phyloP scores from a whole-genome alignment of 1,284 basidiomycete genomes.

The Phylloboletellus chloephorus region DNA sequence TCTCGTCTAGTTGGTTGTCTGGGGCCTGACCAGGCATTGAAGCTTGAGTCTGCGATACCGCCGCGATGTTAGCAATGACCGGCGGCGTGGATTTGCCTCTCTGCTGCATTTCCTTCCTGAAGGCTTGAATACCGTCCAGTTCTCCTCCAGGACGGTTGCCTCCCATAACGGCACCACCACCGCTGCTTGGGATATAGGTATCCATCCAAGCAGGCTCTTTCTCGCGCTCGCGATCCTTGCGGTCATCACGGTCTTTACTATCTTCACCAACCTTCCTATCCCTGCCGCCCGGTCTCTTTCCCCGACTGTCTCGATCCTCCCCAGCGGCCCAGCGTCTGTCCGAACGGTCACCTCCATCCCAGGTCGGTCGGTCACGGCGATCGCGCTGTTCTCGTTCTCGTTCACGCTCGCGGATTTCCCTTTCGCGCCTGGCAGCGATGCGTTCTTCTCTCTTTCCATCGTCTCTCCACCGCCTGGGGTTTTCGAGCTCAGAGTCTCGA shows the following conservation, averaged over 20 bases:
- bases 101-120: constrained; percentile 85
- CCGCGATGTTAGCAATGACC: constrained; percentile 6
- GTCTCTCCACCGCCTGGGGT: constrained; percentile 67
- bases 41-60: constrained; percentile 27
- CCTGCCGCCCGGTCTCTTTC: constrained; percentile 52
- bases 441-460: constrained; percentile 75
- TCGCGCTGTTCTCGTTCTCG: constrained; percentile 35
- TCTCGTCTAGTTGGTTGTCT: constrained; percentile 64
- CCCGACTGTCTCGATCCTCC: constrained; percentile 61
- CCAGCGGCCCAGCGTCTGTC: constrained; percentile 52
- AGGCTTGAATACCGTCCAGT: constrained; percentile 82
- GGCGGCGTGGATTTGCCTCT: constrained; percentile 45
- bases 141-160: constrained; percentile 51
- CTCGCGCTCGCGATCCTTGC: constrained; percentile 59
- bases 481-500: constrained; percentile 48
- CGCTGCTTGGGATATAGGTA: constrained; percentile 63
- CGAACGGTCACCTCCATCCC: constrained; percentile 34
- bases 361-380: constrained; percentile 45
- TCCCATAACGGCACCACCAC: constrained; percentile 58
- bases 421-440: constrained; percentile 53
- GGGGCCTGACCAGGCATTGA: constrained; percentile 20
- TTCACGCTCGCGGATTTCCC: constrained; percentile 35
- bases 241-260: constrained; percentile 49
- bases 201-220: constrained; percentile 92
- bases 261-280: constrained; percentile 57